Base-by-base conservation (phyloP, 345 rosid genomes). In the Noccaea caerulescens region DNA sequence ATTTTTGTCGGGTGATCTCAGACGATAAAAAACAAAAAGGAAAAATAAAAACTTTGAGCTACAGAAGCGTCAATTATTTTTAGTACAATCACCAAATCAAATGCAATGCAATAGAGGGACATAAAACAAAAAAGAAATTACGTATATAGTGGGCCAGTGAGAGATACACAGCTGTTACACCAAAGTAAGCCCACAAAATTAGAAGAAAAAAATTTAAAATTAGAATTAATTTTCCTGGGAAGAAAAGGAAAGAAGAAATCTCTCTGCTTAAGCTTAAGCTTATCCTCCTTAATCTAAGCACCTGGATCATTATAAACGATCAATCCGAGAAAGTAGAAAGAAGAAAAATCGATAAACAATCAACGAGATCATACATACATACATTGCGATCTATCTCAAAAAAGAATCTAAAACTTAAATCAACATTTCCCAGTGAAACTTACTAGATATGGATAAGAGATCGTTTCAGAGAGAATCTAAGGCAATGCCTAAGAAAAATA, bases 141-240 rank as follows among this genome's bases (percentile, higher is more conserved):
- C 63, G 47, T 51, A 52, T 27, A 34, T 9, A 36, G 73, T 75
- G 73, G 78, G 73, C 69, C 73, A 68, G 7, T 10, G 72, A 12
- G 7, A 14, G 72, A 8, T 7, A 10, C 7, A 69, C 66, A 69
- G 49, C 58, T 69, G 65, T 58, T 63, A 63, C 16, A 53, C 60
- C 14, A 58, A 11, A 18, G 16, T 58, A 58, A 20, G 47, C 47
- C 46, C 49, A 39, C 60, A 66, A 39, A 11, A 27, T 43, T 57
- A 66, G 41, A 14, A 41, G 10, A 41, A 39, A 7, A 4, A 65
- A 57, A 30, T 5, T 5, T 23, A 42, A 16, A 3, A 3, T 1
- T 6, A 25, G 1, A 32, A 10, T 13, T 16, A 36, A 11, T 12
- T 25, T 53, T 52, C 8, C 30, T 27, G 7, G 2, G 18, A 7